Evolutionary conservation across 257 asterid species (phyloP).

Genomic region (Jasminum sambac): DNA sequence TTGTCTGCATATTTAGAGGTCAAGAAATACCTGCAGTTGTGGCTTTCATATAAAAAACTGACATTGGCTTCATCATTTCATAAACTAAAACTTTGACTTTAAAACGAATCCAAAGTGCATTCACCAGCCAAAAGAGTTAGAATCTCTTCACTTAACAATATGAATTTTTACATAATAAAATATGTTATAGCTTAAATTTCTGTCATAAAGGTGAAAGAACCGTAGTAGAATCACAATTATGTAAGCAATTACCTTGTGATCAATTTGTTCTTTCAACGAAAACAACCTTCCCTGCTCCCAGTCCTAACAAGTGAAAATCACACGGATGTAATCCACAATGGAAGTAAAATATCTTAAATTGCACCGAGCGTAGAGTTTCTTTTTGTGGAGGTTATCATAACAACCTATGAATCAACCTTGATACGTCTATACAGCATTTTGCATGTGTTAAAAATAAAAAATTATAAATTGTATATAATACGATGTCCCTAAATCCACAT

Average conservation of each 20-base stretch:
- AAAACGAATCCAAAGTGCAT: conserved; percentile 5
- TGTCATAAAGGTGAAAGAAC: conserved; percentile 11
- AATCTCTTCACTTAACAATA: conserved; percentile 1
- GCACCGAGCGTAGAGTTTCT: not conserved
- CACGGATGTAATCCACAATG: conserved; percentile 17
- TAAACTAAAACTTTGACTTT: not conserved
- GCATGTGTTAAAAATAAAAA: not conserved
- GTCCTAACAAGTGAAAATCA: conserved; percentile 47
- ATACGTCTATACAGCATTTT: not conserved
- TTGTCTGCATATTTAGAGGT: not conserved
- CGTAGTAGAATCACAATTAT: conserved; percentile 17
- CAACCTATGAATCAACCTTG: not conserved
- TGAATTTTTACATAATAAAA: conserved; percentile 5
- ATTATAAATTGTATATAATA: not conserved
- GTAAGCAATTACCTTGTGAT: conserved; percentile 63
- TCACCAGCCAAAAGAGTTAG: not conserved
- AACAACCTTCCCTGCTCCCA: conserved; percentile 80
- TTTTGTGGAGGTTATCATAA: not conserved
- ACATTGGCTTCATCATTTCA: conserved; percentile 2
- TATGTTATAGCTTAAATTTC: conserved; percentile 4
- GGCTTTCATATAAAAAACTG: not conserved
- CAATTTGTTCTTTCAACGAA: conserved; percentile 85
- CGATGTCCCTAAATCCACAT: not conserved
- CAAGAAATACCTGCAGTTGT: not conserved
- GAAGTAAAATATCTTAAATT: conserved; percentile 1